Evolutionary conservation across 1,284 basidiomycete species (phyloP).

Genomic region (Ceratobasidium sp.): DNA sequence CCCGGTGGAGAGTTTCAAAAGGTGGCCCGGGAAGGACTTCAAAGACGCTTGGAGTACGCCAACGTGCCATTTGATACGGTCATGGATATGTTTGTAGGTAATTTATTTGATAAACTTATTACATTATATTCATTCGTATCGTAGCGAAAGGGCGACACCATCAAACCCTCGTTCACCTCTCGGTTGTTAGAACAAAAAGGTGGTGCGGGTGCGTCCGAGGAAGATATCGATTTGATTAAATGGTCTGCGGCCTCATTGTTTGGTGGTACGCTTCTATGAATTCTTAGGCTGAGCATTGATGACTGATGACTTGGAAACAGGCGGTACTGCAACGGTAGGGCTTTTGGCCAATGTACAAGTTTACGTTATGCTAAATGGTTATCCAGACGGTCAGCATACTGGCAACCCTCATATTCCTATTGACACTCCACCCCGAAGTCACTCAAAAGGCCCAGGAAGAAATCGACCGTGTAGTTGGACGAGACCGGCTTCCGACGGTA

Average conservation of each 20-base stretch:
- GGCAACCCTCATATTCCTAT: conserved; percentile 42
- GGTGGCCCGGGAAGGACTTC: background rate
- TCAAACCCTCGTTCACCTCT: conserved; percentile 6
- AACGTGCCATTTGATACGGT: conserved; percentile 19
- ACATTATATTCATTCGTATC: background rate
- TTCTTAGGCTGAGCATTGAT: background rate
- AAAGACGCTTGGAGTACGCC: conserved; percentile 15
- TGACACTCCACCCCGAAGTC: conserved; percentile 37
- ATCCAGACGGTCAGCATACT: conserved; percentile 39
- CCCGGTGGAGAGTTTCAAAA: conserved; percentile 19
- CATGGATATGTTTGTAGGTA: conserved; percentile 3
- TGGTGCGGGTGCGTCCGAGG: background rate
- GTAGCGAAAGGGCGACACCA: background rate
- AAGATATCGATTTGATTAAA: conserved; percentile 24
- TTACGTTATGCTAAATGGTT: background rate
- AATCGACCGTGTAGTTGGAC: conserved; percentile 35
- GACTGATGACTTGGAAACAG: background rate
- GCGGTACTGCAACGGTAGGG: conserved; percentile 14
- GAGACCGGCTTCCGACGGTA: conserved; percentile 23
- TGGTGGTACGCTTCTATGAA: conserved; percentile 7
- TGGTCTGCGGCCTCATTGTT: conserved; percentile 29
- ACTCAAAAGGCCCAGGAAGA: conserved; percentile 32
- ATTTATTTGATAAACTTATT: background rate
- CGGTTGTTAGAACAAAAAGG: conserved; percentile 21
- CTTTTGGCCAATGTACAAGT: background rate